Evolutionary conservation across 1,284 basidiomycete species (phyloP).

Genomic region (Cryptococcus wingfieldii): DNA sequence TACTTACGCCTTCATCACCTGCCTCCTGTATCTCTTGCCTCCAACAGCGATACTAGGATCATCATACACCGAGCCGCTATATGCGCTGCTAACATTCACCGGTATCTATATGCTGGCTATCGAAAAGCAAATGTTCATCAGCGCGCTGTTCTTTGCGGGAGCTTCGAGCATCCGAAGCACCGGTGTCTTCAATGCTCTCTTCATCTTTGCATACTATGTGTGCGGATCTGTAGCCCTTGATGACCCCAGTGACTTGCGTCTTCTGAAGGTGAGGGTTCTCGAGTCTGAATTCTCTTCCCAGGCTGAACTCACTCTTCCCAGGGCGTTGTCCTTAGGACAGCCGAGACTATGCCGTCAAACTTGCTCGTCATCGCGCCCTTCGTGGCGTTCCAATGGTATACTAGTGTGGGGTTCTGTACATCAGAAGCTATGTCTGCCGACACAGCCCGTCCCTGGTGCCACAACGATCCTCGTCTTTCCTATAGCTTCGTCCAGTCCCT

Average conservation of each 20-base stretch:
- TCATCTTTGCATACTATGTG: background rate
- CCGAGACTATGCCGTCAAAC: constrained; percentile 20
- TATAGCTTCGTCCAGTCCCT: constrained; percentile 77
- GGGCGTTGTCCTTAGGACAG: background rate
- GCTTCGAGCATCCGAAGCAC: constrained; percentile 76
- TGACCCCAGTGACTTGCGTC: no score
- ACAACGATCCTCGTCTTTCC: constrained; percentile 58
- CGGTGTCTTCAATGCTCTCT: constrained; percentile 60
- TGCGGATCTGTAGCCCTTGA: no score
- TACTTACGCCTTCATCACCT: constrained; percentile 58
- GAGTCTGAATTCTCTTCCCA: no score
- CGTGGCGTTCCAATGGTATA: constrained; percentile 62
- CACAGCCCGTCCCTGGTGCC: constrained; percentile 62
- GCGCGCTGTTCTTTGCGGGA: constrained; percentile 61
- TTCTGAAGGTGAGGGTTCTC: no score
- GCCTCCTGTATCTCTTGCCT: constrained; percentile 69
- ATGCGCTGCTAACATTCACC: constrained; percentile 69
- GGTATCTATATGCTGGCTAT: constrained; percentile 53
- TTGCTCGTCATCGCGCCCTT: constrained; percentile 62
- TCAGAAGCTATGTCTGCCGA: background rate
- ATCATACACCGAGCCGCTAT: constrained; percentile 79
- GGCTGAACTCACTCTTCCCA: background rate
- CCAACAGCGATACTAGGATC: constrained; percentile 70
- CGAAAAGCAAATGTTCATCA: constrained; percentile 53
- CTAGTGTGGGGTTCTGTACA: constrained; percentile 64